Percentiles rank a stretch among this genome's conserved stretches.
Evolutionary conservation across 2,329 filamentous ascomycete species (phyloP).

Genomic region (Epichloe scottii): DNA sequence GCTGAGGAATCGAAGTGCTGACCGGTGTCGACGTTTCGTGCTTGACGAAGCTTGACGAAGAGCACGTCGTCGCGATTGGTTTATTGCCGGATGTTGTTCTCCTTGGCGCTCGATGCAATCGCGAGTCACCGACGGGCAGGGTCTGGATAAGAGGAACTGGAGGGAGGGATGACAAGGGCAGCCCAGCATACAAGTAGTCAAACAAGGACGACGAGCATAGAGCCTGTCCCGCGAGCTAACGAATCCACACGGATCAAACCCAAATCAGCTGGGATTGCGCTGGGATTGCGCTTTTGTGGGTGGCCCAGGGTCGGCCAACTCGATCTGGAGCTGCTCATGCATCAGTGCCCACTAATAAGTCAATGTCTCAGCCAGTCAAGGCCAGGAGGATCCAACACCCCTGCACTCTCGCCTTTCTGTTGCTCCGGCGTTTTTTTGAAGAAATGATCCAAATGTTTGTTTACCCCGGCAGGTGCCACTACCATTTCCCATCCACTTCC

Average conservation of each 20-base stretch:
- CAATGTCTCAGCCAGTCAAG: slow-evolving; percentile 16
- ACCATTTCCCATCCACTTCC: background rate
- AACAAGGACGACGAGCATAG: background rate
- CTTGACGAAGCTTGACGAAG: background rate
- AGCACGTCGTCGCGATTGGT: background rate
- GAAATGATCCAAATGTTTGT: background rate
- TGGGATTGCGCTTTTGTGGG: no score
- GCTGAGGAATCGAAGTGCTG: background rate
- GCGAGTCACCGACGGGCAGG: background rate
- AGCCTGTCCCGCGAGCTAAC: background rate
- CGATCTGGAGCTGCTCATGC: no score
- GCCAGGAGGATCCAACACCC: background rate
- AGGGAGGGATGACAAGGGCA: background rate
- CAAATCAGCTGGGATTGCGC: slow-evolving; percentile 1
- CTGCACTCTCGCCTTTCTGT: background rate
- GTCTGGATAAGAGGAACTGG: background rate
- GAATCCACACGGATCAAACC: background rate
- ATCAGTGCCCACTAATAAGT: slow-evolving; percentile 12
- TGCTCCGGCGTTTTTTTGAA: background rate
- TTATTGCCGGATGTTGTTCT: background rate
- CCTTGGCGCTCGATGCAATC: background rate
- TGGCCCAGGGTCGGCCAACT: no score
- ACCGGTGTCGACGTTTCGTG: background rate
- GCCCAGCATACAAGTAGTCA: background rate
- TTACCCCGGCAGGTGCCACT: background rate